Conservation (phyloP, 805 yeast genomes). For the Diddensiella santjacobensis region DNA sequence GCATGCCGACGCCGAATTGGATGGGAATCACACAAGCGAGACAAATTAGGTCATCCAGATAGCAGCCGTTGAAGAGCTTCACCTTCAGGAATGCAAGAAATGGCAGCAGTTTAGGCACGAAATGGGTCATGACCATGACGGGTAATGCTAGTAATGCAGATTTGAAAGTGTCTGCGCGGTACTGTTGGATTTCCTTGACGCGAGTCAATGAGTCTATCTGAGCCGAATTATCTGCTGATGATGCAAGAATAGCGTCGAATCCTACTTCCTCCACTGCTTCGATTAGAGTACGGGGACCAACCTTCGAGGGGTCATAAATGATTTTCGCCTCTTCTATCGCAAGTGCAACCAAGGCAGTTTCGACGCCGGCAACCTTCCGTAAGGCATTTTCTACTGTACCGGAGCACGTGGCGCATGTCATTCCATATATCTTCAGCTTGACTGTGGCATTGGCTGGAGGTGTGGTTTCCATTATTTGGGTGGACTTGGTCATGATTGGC, state of each 20-base stretch:
- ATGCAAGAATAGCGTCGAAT: slow-evolving; percentile 48
- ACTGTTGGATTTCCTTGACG: slow-evolving; percentile 64
- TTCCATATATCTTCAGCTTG: slow-evolving; percentile 47
- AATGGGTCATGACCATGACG: slow-evolving; percentile 44
- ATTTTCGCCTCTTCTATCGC: slow-evolving; percentile 54
- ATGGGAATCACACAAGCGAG: slow-evolving; percentile 54
- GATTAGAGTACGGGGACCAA: slow-evolving; percentile 66
- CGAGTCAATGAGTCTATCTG: slow-evolving; percentile 70
- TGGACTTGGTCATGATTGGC: neutral
- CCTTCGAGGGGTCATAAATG: slow-evolving; percentile 40
- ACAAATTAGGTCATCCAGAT: slow-evolving; percentile 59
- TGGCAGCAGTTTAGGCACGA: slow-evolving; percentile 31
- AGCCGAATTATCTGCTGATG: slow-evolving; percentile 52
- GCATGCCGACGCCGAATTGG: slow-evolving; percentile 62
- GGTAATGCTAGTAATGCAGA: slow-evolving; percentile 61
- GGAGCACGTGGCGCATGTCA: slow-evolving; percentile 59
- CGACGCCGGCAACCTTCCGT: slow-evolving; percentile 45
- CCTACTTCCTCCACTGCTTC: slow-evolving; percentile 49
- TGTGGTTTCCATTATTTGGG: neutral
- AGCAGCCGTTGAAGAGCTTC: slow-evolving; percentile 55
- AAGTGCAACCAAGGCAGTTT: slow-evolving; percentile 46
- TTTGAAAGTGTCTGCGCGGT: slow-evolving; percentile 56
- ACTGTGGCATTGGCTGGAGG: slow-evolving; percentile 15
- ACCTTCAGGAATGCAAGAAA: slow-evolving; percentile 35
- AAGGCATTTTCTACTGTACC: slow-evolving; percentile 48